Percentiles rank a stretch among this genome's conserved stretches.
phyloP scores from a whole-genome alignment of 2,329 filamentous ascomycete species.

The Calonectria crousiana region DNA sequence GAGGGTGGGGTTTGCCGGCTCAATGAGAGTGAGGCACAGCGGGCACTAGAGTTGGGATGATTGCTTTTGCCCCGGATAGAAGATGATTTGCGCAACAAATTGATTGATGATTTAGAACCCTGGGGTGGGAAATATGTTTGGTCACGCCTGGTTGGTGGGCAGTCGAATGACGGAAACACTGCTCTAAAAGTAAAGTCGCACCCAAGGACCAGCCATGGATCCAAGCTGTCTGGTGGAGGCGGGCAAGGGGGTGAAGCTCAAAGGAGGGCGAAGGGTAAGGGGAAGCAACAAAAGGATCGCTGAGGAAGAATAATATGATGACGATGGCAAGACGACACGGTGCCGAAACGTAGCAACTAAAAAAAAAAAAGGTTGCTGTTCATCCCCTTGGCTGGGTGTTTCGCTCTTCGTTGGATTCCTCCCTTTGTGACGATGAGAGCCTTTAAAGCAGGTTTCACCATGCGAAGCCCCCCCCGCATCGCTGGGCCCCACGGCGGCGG shows the following conservation, averaged over 20 bases:
- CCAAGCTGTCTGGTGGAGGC: not conserved
- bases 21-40: constrained; percentile 14
- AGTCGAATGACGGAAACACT: not conserved
- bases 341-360: not conserved
- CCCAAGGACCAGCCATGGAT: constrained; percentile 14
- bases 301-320: not conserved
- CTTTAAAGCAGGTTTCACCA: constrained; percentile 19
- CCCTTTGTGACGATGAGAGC: not conserved
- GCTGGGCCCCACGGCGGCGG: constrained; percentile 8
- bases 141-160: constrained; percentile 13
- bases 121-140: not conserved
- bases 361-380: not conserved
- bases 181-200: not conserved
- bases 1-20: constrained; percentile 1
- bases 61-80: constrained; percentile 1
- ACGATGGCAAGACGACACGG: not conserved
- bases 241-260: not conserved
- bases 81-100: constrained; percentile 8
- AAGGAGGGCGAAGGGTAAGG: not conserved
- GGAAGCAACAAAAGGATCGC: not conserved
- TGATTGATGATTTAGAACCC: not conserved
- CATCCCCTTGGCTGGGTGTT: not conserved
- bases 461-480: constrained; percentile 1
- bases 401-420: not conserved
- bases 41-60: constrained; percentile 14